Base-by-base conservation (phyloP, 306 rosid genomes). In the Ammopiptanthus mongolicus region DNA sequence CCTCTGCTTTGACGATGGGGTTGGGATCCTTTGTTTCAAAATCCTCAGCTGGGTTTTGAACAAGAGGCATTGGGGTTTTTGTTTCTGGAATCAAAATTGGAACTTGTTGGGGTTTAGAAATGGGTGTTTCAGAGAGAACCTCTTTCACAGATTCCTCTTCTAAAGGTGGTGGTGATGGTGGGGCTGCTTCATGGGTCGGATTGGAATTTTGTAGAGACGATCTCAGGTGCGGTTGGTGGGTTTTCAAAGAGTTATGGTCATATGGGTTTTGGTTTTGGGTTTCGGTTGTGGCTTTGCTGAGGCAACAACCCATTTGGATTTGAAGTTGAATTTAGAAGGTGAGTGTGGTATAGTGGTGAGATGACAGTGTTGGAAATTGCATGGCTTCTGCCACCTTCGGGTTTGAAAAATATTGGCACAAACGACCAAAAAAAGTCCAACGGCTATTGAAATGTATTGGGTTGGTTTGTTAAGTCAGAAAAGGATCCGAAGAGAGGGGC, bases 71-170 rank as follows among this genome's bases (percentile, higher is more conserved):
- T 53, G 77, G 86, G 82, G 86, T 83, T 5, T 39, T 60, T 0
- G 65, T 75, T 47, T 72, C 85, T 51, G 57, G 58, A 14, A 3
- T 51, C 62, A 63, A 69, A 41, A 67, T 33, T 1, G 83, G 69
- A 48, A 13, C 74, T 58, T 69, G 85, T 1, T 28, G 76, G 0
- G 87, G 89, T 39, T 82, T 95, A 34, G 75, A 22, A 55, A 92
- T 73, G 60, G 96, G 92, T 58, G 92, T 96, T 73, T 95, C 99
- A 0, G 91, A 90, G 51, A 92, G 92, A 17, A 95, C 99, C 78
- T 92, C 99, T 64, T 95, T 95, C 59, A 95, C 99, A 4, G 84
- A 69, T 81, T 95, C 99, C 69, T 88, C 98, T 59, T 90, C 92
- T 0, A 71, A 70, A 0, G 74, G 72, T 2, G 71, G 75, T 56